Percentiles rank a stretch among this genome's conserved stretches.
Evolutionary conservation across 2,329 filamentous ascomycete genomes (phyloP).

Genomic region (Sphaerulina vaccinii): DNA sequence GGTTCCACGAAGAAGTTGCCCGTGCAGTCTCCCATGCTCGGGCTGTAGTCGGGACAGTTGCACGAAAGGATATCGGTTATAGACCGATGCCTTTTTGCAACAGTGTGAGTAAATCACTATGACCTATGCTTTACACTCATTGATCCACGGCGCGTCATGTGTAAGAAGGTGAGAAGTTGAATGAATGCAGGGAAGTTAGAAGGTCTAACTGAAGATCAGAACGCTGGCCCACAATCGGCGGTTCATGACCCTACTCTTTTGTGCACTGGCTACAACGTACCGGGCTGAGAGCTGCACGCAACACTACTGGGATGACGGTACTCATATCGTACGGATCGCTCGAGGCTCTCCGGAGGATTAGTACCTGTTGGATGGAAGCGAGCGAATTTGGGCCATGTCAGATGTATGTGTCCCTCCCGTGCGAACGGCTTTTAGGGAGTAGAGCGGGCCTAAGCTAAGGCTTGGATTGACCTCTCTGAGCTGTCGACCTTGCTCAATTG

Average conservation of each 20-base stretch:
- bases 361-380: too few species aligned
- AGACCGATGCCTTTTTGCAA: neutral
- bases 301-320: neutral
- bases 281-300: neutral
- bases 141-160: neutral
- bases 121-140: neutral
- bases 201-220: neutral
- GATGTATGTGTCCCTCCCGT: too few species aligned
- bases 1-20: neutral
- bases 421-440: too few species aligned
- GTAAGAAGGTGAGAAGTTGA: neutral
- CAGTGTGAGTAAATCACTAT: neutral
- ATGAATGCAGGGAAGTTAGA: neutral
- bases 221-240: neutral
- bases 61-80: neutral
- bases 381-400: too few species aligned
- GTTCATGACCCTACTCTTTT: too few species aligned
- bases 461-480: too few species aligned
- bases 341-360: neutral
- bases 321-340: neutral
- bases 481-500: too few species aligned
- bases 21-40: neutral
- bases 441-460: too few species aligned
- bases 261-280: neutral
- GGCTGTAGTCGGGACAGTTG: neutral